Evolutionary conservation across 208 protist species (phyloP).

Genomic region (Sergeia podlipaevii): DNA sequence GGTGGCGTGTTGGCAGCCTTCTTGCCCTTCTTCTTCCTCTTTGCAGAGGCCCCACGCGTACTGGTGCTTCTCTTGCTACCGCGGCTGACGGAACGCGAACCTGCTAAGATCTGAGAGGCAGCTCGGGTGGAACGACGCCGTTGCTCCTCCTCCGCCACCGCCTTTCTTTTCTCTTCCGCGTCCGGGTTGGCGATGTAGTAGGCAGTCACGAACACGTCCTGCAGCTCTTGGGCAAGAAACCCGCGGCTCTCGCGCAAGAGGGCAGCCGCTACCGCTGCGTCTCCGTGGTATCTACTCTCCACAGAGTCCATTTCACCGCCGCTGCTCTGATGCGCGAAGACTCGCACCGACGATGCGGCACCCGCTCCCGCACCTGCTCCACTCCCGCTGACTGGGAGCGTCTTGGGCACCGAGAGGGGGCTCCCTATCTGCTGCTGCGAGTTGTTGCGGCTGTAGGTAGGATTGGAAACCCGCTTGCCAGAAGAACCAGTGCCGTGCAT

Average conservation of each 20-base stretch:
- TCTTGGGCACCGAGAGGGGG: no score
- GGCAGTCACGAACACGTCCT: conserved; percentile 50
- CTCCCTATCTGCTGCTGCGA: no score
- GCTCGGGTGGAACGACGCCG: conserved; percentile 12
- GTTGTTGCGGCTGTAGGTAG: no score
- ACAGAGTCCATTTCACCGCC: not conserved
- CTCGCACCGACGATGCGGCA: not conserved
- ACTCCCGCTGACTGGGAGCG: no score
- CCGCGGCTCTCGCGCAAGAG: conserved; percentile 24
- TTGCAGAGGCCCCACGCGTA: not conserved
- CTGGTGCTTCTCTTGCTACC: conserved; percentile 21
- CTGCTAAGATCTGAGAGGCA: conserved; percentile 11
- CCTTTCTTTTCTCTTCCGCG: conserved; percentile 15
- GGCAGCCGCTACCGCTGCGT: conserved; percentile 6
- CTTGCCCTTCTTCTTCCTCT: conserved; percentile 9
- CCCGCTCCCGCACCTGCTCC: not conserved
- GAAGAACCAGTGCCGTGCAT: no score
- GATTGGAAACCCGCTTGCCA: no score
- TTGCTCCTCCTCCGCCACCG: conserved; percentile 10
- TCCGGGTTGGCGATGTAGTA: conserved; percentile 50
- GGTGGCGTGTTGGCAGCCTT: not conserved
- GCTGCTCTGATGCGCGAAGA: not conserved
- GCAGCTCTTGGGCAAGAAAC: conserved; percentile 29
- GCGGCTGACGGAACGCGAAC: not conserved
- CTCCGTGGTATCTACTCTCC: not conserved